Conservation (phyloP, 176 grass and related monocot genomes). For the Guadua angustifolia region DNA sequence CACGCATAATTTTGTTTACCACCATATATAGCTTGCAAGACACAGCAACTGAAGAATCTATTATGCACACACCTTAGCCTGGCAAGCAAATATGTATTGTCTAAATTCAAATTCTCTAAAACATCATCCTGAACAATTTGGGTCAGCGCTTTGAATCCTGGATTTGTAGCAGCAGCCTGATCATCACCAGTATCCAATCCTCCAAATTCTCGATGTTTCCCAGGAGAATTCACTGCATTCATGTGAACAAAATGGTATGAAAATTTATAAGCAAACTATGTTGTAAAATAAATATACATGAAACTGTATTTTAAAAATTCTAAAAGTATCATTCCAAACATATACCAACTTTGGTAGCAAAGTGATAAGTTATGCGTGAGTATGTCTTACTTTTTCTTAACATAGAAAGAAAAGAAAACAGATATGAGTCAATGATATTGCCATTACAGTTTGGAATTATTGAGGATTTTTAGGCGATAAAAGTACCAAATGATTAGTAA, state of each 20-base stretch:
- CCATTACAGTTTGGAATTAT: background rate
- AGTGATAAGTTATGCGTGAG: constrained; percentile 1
- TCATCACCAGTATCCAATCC: constrained; percentile 94
- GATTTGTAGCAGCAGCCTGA: constrained; percentile 92
- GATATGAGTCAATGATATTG: background rate
- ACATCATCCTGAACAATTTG: constrained; percentile 92
- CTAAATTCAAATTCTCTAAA: constrained; percentile 98
- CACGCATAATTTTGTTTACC: background rate
- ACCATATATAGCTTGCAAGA: constrained; percentile 28
- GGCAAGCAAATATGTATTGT: constrained; percentile 99
- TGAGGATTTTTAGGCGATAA: background rate
- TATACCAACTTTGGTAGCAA: background rate
- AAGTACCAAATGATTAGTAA: constrained; percentile 2
- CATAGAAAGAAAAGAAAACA: constrained; percentile 3
- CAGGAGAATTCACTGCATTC: constrained; percentile 69
- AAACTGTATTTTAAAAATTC: constrained; percentile 26
- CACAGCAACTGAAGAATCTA: constrained; percentile 14
- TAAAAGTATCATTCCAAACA: background rate
- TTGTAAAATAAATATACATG: constrained; percentile 24
- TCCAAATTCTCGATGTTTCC: constrained; percentile 93
- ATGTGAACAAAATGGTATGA: constrained; percentile 37
- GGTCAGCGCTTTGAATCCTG: constrained; percentile 78
- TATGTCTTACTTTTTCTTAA: background rate
- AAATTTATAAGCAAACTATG: constrained; percentile 32
- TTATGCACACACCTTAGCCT: constrained; percentile 76